A percentile compares a stretch with the other conserved stretches of the same genome.
Conservation (phyloP, 176 grass and related monocot species). For the Otatea glauca region DNA sequence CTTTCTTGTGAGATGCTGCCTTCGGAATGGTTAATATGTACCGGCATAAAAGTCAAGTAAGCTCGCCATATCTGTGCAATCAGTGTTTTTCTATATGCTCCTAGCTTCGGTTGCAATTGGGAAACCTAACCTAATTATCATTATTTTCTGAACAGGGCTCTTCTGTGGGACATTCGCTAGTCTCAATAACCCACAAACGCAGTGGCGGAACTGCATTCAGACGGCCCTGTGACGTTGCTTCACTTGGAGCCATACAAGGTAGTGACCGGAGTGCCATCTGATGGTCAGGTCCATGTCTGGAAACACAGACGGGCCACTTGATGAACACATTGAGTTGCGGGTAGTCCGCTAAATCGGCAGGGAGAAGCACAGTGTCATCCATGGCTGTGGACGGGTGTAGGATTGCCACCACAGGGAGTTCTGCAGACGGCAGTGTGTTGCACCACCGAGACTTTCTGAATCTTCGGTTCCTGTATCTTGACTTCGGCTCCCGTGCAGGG, state of each 20-base stretch:
- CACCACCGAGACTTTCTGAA: slow-evolving; percentile 61
- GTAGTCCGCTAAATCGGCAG: slow-evolving; percentile 25
- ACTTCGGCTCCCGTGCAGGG: no score
- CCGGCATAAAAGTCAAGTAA: slow-evolving; percentile 80
- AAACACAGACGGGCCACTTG: slow-evolving; percentile 52
- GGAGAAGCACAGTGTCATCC: slow-evolving; percentile 42
- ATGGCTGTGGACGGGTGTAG: slow-evolving; percentile 73
- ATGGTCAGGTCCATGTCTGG: slow-evolving; percentile 62
- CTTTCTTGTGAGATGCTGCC: slow-evolving; percentile 87
- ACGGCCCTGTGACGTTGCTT: slow-evolving; percentile 63
- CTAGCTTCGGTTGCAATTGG: background rate
- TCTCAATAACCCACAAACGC: slow-evolving; percentile 49
- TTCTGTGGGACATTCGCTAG: slow-evolving; percentile 91
- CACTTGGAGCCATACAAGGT: slow-evolving; percentile 92
- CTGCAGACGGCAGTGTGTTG: slow-evolving; percentile 41
- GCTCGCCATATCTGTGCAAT: slow-evolving; percentile 5
- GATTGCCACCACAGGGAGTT: slow-evolving; percentile 54
- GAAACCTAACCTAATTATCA: slow-evolving; percentile 19
- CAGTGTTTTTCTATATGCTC: slow-evolving; percentile 19
- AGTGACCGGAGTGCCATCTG: slow-evolving; percentile 59
- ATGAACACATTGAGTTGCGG: slow-evolving; percentile 63
- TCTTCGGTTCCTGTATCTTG: slow-evolving; percentile 55
- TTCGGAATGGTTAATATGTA: slow-evolving; percentile 79
- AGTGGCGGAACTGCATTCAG: slow-evolving; percentile 67
- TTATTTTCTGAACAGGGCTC: slow-evolving; percentile 60